Evolutionary conservation across 139 green algal species (phyloP).

Genomic region (Mesotaenium endlicherianum): DNA sequence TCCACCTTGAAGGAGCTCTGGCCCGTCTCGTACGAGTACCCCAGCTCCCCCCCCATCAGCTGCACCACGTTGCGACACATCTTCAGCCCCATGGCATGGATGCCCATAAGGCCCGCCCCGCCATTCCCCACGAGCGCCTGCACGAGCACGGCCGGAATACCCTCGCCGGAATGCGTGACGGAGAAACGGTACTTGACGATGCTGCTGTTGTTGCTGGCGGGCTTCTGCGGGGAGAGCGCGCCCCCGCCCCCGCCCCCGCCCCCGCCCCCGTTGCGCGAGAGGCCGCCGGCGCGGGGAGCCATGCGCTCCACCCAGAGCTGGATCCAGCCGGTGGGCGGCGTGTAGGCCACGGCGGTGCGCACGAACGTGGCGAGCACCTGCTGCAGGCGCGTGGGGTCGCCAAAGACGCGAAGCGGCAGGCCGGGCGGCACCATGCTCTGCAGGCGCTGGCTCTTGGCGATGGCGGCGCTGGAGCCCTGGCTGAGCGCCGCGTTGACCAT

Average conservation of each 20-base stretch:
- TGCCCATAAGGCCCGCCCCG: not conserved
- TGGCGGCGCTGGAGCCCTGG: not conserved
- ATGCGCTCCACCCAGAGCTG: not conserved
- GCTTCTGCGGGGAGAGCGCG: no score
- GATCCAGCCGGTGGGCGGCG: not conserved
- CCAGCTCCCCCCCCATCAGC: not conserved
- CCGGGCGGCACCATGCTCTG: not conserved
- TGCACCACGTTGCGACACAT: not conserved
- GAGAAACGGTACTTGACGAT: constrained; percentile 3
- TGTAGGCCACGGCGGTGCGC: not conserved
- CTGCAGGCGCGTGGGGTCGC: not conserved
- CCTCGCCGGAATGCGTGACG: not conserved
- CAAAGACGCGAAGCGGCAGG: not conserved
- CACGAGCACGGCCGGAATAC: not conserved
- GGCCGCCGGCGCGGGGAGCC: not conserved
- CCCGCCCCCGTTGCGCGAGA: not conserved
- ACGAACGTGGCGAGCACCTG: constrained; percentile 4
- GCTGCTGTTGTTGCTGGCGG: no score
- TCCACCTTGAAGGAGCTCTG: not conserved
- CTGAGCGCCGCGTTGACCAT: not conserved
- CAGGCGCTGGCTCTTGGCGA: not conserved
- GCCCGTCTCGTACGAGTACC: not conserved
- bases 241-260: not conserved
- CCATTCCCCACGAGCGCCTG: constrained; percentile 3
- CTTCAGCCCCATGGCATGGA: not conserved